Evolutionary conservation across 352 stramenopile genomes (phyloP).

Genomic region (Pythium rhizo-oryzae): DNA sequence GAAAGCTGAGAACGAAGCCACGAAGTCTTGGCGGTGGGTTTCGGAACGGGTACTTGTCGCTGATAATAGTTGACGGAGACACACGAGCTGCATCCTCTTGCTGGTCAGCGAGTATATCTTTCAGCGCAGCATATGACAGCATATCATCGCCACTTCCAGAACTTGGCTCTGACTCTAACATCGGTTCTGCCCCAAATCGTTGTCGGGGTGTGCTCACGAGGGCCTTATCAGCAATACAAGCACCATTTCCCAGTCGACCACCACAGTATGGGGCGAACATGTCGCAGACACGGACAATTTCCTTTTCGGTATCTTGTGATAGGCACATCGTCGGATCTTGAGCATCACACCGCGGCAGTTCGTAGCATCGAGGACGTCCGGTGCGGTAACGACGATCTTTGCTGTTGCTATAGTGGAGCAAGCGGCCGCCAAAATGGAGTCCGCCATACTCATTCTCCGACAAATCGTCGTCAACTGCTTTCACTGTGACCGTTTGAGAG

Average conservation of each 20-base stretch:
- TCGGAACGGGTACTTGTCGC: constrained; percentile 30
- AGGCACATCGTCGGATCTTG: constrained; percentile 36
- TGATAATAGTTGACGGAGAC: constrained; percentile 19
- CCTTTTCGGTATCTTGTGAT: constrained; percentile 3
- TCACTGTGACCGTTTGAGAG: constrained; percentile 44
- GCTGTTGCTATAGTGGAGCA: constrained; percentile 62
- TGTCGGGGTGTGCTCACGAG: constrained; percentile 22
- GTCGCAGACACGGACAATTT: constrained; percentile 54
- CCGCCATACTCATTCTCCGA: constrained; percentile 69
- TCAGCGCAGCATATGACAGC: constrained; percentile 37
- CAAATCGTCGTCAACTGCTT: constrained; percentile 54
- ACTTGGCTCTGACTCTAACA: constrained; percentile 18
- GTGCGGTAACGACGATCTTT: constrained; percentile 70
- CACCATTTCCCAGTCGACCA: constrained; percentile 52
- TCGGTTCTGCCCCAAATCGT: constrained; percentile 38
- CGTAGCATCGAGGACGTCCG: constrained; percentile 57
- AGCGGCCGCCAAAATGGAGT: constrained; percentile 52
- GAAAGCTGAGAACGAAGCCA: constrained; percentile 64
- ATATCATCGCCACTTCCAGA: neutral
- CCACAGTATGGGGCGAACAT: constrained; percentile 37
- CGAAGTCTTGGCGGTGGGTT: constrained; percentile 47
- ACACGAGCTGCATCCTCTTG: constrained; percentile 29
- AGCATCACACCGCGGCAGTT: constrained; percentile 56
- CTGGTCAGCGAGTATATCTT: constrained; percentile 31
- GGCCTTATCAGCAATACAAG: constrained; percentile 39